These are phyloP conservation scores for Akanthomyces muscarius DNA, from an alignment of 2,329 filamentous ascomycete genomes.

Conservation along the genomic window DNA sequence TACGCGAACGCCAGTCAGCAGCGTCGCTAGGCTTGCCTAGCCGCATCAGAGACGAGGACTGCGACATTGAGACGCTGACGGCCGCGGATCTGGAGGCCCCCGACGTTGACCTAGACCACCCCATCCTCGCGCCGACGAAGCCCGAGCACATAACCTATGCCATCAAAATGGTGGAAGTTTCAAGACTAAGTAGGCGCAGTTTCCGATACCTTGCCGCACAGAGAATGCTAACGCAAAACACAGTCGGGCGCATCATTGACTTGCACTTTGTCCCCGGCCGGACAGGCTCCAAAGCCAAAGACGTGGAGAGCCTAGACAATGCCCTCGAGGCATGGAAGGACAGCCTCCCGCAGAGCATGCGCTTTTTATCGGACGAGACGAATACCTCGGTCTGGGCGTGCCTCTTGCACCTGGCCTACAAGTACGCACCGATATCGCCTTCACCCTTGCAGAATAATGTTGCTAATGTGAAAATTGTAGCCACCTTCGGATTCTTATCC, in stretches of 20 bases:
- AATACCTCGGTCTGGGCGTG: constrained; percentile 34
- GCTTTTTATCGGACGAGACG: constrained; percentile 29
- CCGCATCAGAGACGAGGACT: constrained; percentile 36
- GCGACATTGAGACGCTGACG: constrained; percentile 34
- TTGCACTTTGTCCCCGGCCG: constrained; percentile 34
- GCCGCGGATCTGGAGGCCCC: constrained; percentile 31
- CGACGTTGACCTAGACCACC: constrained; percentile 21
- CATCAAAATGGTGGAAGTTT: constrained; percentile 37
- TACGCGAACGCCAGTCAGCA: constrained; percentile 35
- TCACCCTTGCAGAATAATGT: background rate
- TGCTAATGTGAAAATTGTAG: constrained; percentile 18
- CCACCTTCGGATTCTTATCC: constrained; percentile 34
- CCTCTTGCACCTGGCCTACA: constrained; percentile 36
- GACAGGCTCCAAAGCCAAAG: constrained; percentile 25
- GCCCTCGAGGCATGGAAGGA: constrained; percentile 32
- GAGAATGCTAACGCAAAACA: background rate
- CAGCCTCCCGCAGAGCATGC: constrained; percentile 31
- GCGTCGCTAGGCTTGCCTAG: constrained; percentile 35
- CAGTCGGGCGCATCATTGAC: constrained; percentile 34
- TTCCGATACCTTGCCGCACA: background rate
- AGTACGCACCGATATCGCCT: constrained; percentile 23
- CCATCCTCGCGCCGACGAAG: constrained; percentile 28
- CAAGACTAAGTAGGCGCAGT: constrained; percentile 28
- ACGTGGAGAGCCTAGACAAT: constrained; percentile 28
- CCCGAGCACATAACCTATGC: constrained; percentile 33